Percentiles rank a stretch among this genome's conserved stretches.
Conservation (phyloP, 1,284 basidiomycete species). For the Cryptococcus hybrid region DNA sequence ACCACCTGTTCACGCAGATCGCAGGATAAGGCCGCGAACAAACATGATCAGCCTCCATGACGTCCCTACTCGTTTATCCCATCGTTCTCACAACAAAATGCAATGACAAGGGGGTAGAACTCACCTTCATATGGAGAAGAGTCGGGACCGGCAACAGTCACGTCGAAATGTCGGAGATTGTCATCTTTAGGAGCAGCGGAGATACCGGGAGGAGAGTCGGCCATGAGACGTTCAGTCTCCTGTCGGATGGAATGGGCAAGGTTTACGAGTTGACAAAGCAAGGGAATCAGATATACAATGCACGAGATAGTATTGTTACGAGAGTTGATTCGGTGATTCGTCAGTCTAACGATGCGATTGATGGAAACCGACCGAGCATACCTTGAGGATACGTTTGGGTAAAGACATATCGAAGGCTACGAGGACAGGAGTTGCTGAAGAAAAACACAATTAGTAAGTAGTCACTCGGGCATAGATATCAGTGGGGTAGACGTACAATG, state of each 20-base stretch:
- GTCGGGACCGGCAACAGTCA: slow-evolving; percentile 90
- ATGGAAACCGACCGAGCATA: too few relatives aligned
- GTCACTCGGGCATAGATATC: too few relatives aligned
- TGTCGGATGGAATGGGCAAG: slow-evolving; percentile 41
- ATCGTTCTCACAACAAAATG: background rate
- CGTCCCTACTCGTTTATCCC: background rate
- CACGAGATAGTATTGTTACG: too few relatives aligned
- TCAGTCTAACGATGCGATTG: too few relatives aligned
- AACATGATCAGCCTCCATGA: background rate
- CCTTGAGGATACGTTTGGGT: too few relatives aligned
- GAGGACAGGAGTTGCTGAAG: too few relatives aligned
- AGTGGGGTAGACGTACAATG: too few relatives aligned
- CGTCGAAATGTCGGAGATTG: slow-evolving; percentile 98
- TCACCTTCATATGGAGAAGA: slow-evolving; percentile 91
- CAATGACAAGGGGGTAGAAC: slow-evolving; percentile 37
- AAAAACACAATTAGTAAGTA: too few relatives aligned
- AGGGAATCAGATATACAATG: too few relatives aligned
- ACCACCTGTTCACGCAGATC: slow-evolving; percentile 62
- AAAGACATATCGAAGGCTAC: too few relatives aligned
- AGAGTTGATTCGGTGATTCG: too few relatives aligned
- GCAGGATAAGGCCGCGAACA: too few relatives aligned
- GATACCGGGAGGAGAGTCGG: slow-evolving; percentile 95
- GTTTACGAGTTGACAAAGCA: background rate
- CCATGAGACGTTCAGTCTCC: slow-evolving; percentile 96
- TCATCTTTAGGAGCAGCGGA: slow-evolving; percentile 92